Evolutionary conservation across 1,284 basidiomycete genomes (phyloP).

Genomic region (Ceratobasidium papillatum): DNA sequence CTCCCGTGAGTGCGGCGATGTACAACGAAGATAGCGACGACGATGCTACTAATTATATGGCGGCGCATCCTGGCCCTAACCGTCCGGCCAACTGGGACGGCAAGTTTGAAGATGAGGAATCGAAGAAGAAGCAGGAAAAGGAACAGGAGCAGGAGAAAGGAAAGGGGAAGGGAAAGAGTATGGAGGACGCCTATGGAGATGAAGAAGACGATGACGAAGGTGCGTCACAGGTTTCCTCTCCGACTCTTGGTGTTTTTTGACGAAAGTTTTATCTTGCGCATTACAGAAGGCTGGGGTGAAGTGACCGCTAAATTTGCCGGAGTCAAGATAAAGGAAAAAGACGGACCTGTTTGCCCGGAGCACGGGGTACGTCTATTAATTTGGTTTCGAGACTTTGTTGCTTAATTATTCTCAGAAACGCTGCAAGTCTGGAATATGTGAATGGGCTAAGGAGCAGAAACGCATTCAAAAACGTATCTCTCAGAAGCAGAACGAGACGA

Average conservation of each 20-base stretch:
- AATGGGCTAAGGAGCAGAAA: conserved; percentile 23
- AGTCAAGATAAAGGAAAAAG: conserved; percentile 24
- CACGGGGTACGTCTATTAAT: conserved; percentile 15
- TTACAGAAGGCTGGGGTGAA: not conserved
- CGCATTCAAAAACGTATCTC: not conserved
- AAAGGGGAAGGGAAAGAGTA: not conserved
- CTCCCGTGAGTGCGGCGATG: not conserved
- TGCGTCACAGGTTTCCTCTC: not conserved
- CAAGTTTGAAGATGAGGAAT: not conserved
- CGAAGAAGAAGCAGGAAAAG: not conserved
- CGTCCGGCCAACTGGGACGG: conserved; percentile 1
- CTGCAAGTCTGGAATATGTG: conserved; percentile 35
- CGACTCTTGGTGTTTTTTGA: not conserved
- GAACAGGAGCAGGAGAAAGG: not conserved
- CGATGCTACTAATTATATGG: conserved; percentile 10
- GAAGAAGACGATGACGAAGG: not conserved
- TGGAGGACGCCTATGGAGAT: not conserved
- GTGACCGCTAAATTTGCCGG: not conserved
- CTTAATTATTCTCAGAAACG: conserved; percentile 8
- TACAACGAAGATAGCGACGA: conserved; percentile 33
- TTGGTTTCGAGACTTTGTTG: not conserved
- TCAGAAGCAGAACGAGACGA: not conserved
- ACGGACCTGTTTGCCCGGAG: conserved; percentile 5
- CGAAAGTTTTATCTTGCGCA: too few species aligned
- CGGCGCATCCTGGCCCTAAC: not conserved